Conservation (phyloP, 2,329 filamentous ascomycete species). For the Malbranchea zuffiana region DNA sequence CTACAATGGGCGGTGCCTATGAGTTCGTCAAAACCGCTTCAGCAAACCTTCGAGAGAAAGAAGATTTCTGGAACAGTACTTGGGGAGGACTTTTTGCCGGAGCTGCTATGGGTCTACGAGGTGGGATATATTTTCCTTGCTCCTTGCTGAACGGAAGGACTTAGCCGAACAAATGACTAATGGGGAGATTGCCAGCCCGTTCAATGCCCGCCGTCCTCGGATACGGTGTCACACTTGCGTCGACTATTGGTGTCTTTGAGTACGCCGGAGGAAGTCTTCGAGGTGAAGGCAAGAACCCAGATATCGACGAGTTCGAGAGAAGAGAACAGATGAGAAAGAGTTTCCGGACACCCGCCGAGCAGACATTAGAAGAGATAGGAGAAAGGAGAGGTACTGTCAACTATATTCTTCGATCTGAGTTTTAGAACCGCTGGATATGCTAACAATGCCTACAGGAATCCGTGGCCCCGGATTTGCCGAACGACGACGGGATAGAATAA, state of each 20-base stretch:
- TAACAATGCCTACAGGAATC: constrained; percentile 49
- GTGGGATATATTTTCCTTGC: constrained; percentile 39
- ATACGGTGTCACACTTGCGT: constrained; percentile 50
- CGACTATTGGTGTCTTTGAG: constrained; percentile 53
- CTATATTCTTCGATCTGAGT: neutral
- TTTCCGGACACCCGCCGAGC: constrained; percentile 61
- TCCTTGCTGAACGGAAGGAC: too few species aligned
- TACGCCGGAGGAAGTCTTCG: constrained; percentile 54
- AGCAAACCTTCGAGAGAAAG: constrained; percentile 75
- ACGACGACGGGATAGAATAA: constrained; percentile 66
- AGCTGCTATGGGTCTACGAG: constrained; percentile 57
- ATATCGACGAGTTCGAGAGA: constrained; percentile 62
- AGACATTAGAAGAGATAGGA: constrained; percentile 70
- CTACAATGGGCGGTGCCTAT: constrained; percentile 62
- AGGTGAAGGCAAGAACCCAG: constrained; percentile 44
- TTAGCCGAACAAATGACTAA: too few species aligned
- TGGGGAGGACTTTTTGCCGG: constrained; percentile 70
- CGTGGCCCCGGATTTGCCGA: constrained; percentile 73
- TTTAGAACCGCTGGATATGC: constrained; percentile 1
- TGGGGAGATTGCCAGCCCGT: constrained; percentile 44
- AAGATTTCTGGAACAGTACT: constrained; percentile 65
- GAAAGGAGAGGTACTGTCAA: constrained; percentile 65
- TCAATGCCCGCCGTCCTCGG: constrained; percentile 61
- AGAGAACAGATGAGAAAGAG: constrained; percentile 65
- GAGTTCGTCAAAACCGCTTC: constrained; percentile 64